These are phyloP conservation scores for Jatropha curcas DNA, from an alignment of 345 rosid species.

Conservation along the genomic window DNA sequence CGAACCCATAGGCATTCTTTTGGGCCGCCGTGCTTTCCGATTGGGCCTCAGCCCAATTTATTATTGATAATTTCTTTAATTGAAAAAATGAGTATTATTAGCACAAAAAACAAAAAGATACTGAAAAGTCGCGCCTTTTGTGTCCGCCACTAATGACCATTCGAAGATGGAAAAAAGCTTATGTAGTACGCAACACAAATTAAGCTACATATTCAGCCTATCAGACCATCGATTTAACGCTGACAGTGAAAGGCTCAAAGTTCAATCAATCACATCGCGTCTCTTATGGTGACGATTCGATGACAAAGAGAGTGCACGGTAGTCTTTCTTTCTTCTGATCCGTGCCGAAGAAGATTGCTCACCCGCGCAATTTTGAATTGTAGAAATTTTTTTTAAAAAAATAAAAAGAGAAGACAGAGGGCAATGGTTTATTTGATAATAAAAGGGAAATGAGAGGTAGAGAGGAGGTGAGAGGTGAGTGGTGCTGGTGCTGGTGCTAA, in stretches of 20 bases:
- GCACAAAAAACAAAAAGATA: not conserved
- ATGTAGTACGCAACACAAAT: not conserved
- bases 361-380: slow-evolving; percentile 27
- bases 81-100: not conserved
- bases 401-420: not conserved
- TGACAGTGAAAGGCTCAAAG: not conserved
- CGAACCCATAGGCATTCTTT: not conserved
- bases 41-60: not conserved
- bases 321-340: not conserved
- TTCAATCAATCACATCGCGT: not conserved
- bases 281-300: not conserved
- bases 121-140: slow-evolving; percentile 4
- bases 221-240: not conserved
- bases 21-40: not conserved
- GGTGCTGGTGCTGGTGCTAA: no score
- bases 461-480: no score
- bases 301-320: not conserved
- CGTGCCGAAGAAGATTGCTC: not conserved
- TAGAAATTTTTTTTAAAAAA: no score
- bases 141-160: not conserved
- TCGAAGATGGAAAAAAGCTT: not conserved
- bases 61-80: not conserved
- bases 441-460: no score
- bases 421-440: no score
- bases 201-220: no score